phyloP scores from a whole-genome alignment of 345 rosid species.

The Brassica carinata region DNA sequence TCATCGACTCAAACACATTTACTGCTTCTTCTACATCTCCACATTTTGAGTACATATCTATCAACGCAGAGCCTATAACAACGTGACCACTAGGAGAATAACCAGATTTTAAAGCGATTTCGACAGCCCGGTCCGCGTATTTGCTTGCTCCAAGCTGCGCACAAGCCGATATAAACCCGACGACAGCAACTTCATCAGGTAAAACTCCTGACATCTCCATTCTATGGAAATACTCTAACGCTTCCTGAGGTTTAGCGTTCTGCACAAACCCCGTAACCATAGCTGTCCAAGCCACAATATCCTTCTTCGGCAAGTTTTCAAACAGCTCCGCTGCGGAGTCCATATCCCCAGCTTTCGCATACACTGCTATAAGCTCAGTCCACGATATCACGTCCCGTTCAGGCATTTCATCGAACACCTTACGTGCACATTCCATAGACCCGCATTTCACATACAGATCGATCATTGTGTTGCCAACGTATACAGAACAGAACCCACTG shows the following conservation, averaged over 20 bases:
- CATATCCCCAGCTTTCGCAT: slow-evolving; percentile 59
- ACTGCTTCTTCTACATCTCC: slow-evolving; percentile 68
- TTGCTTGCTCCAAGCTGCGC: slow-evolving; percentile 70
- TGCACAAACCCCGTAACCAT: slow-evolving; percentile 76
- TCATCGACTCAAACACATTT: slow-evolving; percentile 56
- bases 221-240: slow-evolving; percentile 54
- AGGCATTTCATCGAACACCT: slow-evolving; percentile 78
- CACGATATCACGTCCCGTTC: slow-evolving; percentile 62
- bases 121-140: slow-evolving; percentile 53
- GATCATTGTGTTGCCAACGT: slow-evolving; percentile 65
- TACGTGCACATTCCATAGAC: slow-evolving; percentile 52
- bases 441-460: slow-evolving; percentile 65
- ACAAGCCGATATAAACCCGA: slow-evolving; percentile 77
- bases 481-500: slow-evolving; percentile 61
- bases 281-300: slow-evolving; percentile 73
- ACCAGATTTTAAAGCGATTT: slow-evolving; percentile 47
- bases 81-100: slow-evolving; percentile 45
- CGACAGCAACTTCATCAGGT: slow-evolving; percentile 58
- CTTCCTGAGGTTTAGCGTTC: slow-evolving; percentile 77
- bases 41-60: slow-evolving; percentile 87
- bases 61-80: slow-evolving; percentile 72
- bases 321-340: slow-evolving; percentile 53
- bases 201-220: slow-evolving; percentile 58
- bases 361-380: slow-evolving; percentile 67
- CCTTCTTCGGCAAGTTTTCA: slow-evolving; percentile 54